phyloP scores from a whole-genome alignment of 202 grass and related monocot species.

The Musa balbisiana region DNA sequence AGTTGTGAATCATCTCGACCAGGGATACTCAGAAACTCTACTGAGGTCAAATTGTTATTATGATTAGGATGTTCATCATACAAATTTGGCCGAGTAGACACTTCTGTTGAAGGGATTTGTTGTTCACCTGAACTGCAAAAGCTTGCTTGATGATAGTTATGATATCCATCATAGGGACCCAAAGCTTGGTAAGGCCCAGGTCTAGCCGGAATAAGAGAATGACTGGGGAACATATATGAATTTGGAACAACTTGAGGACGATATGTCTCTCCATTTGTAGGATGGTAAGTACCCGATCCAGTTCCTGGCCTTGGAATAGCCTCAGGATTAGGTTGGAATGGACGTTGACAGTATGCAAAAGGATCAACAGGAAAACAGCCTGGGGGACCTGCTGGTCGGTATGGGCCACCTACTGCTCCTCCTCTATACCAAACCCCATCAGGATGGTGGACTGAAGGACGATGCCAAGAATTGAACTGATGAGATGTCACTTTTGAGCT shows the following conservation, averaged over 20 bases:
- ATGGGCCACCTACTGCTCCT: constrained; percentile 38
- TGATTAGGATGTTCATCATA: constrained; percentile 48
- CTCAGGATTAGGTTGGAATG: constrained; percentile 51
- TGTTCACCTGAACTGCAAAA: constrained; percentile 44
- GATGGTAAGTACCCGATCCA: constrained; percentile 41
- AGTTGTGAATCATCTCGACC: constrained; percentile 33
- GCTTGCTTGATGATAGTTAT: constrained; percentile 39
- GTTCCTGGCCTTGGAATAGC: constrained; percentile 36
- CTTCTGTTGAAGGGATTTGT: constrained; percentile 40
- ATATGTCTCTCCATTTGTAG: constrained; percentile 53
- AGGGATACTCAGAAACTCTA: constrained; percentile 37
- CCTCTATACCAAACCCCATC: constrained; percentile 75
- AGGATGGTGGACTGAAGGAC: constrained; percentile 44
- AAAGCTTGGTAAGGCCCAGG: constrained; percentile 50
- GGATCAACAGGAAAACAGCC: constrained; percentile 55
- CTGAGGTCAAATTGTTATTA: constrained; percentile 38
- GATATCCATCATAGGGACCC: constrained; percentile 64
- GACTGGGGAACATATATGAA: constrained; percentile 52
- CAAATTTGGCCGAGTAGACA: constrained; percentile 39
- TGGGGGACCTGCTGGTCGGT: constrained; percentile 40
- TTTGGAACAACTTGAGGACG: constrained; percentile 43
- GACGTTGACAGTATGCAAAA: constrained; percentile 66
- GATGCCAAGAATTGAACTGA: constrained; percentile 52
- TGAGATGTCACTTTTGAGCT: constrained; percentile 21
- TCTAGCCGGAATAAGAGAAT: constrained; percentile 58